Evolutionary conservation across 345 rosid genomes (phyloP), one percentile per base, ranked within the genome.

Genomic region (Geranium rotundifolium): DNA sequence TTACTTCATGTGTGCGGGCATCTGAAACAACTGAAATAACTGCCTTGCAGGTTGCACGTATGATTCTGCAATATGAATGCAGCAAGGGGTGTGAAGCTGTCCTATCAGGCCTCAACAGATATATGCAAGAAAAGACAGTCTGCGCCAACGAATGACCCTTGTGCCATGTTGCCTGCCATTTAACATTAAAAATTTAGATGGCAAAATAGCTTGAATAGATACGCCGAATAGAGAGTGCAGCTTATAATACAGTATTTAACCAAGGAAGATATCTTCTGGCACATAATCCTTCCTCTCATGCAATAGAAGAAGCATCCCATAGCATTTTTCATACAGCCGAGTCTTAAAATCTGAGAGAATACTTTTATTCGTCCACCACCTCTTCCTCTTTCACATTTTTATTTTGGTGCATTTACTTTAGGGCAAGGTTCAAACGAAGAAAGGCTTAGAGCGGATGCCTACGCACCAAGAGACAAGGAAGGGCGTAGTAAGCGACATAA

Each of bases 1-100:
- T 90, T 93, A 93, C 99, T 90, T 93, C 99, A 86, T 93, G 95
- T 75, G 99, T 93, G 41, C 97, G 97, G 49, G 99, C 87, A 71
- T 93, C 92, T 63, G 97, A 88, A 72, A 90, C 97, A 73, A 85
- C 95, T 1, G 95, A 85, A 77, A 88, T 81, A 72, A 90, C 85
- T 56, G 95, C 89, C 79, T 86, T 90, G 85, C 99, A 90, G 58
- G 97, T 90, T 65, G 95, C 90, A 56, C 92, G 92, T 60, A 82
- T 71, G 65, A 90, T 75, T 79, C 88, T 85, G 76, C 91, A 85
- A 72, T 83, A 90, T 75, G 96, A 88, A 84, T 93, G 90, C 79
- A 93, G 67, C 70, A 93, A 66, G 66, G 90, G 82, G 71, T 85
- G 96, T 59, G 95, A 80, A 54, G 90, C 67, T 72, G 96, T 90